Percentiles rank a stretch among this genome's conserved stretches.
Evolutionary conservation across 2,329 filamentous ascomycete species (phyloP).

Genomic region (Simplicillium sp.): DNA sequence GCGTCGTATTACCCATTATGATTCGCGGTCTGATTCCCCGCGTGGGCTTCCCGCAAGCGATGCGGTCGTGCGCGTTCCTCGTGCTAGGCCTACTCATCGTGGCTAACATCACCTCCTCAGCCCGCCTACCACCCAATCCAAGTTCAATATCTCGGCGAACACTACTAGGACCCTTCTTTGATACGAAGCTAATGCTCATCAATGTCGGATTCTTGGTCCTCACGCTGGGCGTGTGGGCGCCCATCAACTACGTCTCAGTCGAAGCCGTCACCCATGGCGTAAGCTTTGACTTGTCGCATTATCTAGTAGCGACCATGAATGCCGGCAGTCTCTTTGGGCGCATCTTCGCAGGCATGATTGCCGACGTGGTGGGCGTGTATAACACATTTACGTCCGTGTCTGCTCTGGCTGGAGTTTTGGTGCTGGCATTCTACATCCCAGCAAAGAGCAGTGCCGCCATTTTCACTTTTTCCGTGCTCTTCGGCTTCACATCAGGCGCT

Average conservation of each 20-base stretch:
- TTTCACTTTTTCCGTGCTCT: slow-evolving; percentile 30
- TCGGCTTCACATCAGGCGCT: slow-evolving; percentile 31
- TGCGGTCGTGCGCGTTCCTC: slow-evolving; percentile 21
- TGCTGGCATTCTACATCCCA: slow-evolving; percentile 33
- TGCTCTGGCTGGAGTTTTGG: slow-evolving; percentile 25
- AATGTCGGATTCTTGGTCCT: slow-evolving; percentile 22
- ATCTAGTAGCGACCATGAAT: slow-evolving; percentile 28
- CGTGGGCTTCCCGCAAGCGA: slow-evolving; percentile 21
- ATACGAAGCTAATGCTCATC: slow-evolving; percentile 21
- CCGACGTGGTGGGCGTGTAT: slow-evolving; percentile 26
- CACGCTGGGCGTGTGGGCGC: slow-evolving; percentile 24
- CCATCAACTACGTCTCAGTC: slow-evolving; percentile 24
- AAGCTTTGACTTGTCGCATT: slow-evolving; percentile 17
- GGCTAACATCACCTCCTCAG: slow-evolving; percentile 16
- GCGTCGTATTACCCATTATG: slow-evolving; percentile 23
- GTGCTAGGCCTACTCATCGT: slow-evolving; percentile 20
- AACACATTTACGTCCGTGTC: slow-evolving; percentile 36
- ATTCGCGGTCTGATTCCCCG: slow-evolving; percentile 16
- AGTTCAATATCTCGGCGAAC: slow-evolving; percentile 3
- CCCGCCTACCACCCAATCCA: slow-evolving; percentile 10
- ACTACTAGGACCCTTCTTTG: slow-evolving; percentile 18
- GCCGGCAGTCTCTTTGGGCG: slow-evolving; percentile 27
- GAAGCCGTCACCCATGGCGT: slow-evolving; percentile 20
- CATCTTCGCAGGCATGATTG: slow-evolving; percentile 19
- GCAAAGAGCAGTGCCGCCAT: slow-evolving; percentile 16